phyloP scores from a whole-genome alignment of 1,284 basidiomycete species.

The Hypsizygus ulmarius region DNA sequence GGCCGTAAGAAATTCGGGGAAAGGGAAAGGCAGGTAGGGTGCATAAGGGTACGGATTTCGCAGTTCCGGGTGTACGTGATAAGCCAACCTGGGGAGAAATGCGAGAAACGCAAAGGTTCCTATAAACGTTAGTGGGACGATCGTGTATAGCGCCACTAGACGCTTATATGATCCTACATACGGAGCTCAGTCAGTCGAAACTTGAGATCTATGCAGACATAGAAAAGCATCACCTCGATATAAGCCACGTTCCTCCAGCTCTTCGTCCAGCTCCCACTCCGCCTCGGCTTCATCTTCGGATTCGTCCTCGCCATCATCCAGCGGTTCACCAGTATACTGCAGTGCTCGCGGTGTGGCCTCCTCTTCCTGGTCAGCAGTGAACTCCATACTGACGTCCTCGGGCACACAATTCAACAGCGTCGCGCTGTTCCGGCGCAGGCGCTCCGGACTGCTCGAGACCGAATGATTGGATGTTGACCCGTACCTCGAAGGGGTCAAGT shows the following conservation, averaged over 20 bases:
- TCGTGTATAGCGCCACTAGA: conserved; percentile 49
- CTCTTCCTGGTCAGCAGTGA: conserved; percentile 23
- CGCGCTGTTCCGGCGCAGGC: conserved; percentile 15
- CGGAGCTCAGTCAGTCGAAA: conserved; percentile 9
- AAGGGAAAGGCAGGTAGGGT: conserved; percentile 51
- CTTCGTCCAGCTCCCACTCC: conserved; percentile 47
- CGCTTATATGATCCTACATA: conserved; percentile 58
- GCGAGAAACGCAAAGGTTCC: conserved; percentile 49
- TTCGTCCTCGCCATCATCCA: conserved; percentile 19
- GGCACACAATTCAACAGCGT: conserved; percentile 38
- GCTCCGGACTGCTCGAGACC: too few species aligned
- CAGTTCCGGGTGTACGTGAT: conserved; percentile 41
- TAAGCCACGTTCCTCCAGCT: conserved; percentile 56
- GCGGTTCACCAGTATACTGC: conserved; percentile 8
- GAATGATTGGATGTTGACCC: too few species aligned
- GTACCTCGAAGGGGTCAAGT: too few species aligned
- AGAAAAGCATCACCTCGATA: conserved; percentile 47
- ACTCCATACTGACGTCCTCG: conserved; percentile 41
- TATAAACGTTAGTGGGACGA: conserved; percentile 54
- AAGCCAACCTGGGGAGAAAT: conserved; percentile 34
- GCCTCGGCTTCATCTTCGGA: conserved; percentile 28
- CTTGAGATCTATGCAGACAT: background rate
- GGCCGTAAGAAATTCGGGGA: conserved; percentile 58
- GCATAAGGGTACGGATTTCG: conserved; percentile 37
- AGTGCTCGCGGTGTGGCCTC: conserved; percentile 3